Evolutionary conservation across 352 stramenopile genomes (phyloP).

Genomic region (Phytophthora idaei): DNA sequence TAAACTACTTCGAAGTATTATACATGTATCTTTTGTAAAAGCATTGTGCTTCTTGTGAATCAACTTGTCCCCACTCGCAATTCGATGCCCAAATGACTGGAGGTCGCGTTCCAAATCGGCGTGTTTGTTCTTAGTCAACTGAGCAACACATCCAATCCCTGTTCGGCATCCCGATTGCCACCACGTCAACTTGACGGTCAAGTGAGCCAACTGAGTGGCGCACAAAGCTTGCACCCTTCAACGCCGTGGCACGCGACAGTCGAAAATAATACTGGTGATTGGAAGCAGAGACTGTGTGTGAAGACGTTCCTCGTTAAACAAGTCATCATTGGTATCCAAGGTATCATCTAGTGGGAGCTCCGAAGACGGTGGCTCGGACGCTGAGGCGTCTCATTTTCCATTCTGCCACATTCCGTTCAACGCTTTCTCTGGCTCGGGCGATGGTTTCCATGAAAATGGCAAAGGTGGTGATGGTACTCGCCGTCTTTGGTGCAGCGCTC

Average conservation of each 20-base stretch:
- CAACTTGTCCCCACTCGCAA: not conserved
- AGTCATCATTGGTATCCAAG: not conserved
- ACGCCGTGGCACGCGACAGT: conserved; percentile 5
- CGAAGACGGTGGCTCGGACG: not conserved
- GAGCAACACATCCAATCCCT: conserved; percentile 12
- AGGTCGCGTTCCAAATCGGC: not conserved
- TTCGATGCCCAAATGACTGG: not conserved
- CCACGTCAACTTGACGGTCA: not conserved
- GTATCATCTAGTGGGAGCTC: not conserved
- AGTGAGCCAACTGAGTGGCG: conserved; percentile 12
- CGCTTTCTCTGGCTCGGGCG: not conserved
- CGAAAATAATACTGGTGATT: conserved; percentile 36
- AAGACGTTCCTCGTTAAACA: conserved; percentile 1
- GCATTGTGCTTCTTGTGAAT: not conserved
- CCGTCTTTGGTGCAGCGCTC: not conserved
- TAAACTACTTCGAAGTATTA: no score
- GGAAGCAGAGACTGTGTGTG: conserved; percentile 23
- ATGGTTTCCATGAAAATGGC: conserved; percentile 2
- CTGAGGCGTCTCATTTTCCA: conserved; percentile 14
- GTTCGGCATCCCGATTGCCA: conserved; percentile 10
- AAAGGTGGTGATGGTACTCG: conserved; percentile 10
- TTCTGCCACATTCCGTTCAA: conserved; percentile 2
- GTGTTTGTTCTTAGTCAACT: not conserved
- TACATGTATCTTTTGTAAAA: no score
- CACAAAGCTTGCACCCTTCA: conserved; percentile 3